Conservation (phyloP, 2,329 filamentous ascomycete species). For the Colletotrichum aenigma region DNA sequence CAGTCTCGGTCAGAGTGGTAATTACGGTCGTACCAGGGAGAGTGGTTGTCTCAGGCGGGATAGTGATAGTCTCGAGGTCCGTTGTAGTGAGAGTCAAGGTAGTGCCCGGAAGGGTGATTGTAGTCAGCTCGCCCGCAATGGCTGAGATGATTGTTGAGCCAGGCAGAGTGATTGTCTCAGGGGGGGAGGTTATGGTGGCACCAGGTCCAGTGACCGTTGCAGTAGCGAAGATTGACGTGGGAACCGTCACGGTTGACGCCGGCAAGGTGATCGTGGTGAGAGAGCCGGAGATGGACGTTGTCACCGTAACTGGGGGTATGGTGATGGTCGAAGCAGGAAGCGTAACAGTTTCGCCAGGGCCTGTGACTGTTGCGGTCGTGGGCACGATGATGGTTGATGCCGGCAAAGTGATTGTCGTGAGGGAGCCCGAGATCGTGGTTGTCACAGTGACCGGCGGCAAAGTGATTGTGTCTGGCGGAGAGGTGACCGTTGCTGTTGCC, state of each 20-base stretch:
- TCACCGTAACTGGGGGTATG: constrained; percentile 9
- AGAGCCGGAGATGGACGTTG: constrained; percentile 27
- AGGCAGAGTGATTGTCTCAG: neutral
- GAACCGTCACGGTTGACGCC: constrained; percentile 17
- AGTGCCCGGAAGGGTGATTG: constrained; percentile 5
- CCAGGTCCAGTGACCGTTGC: constrained; percentile 34
- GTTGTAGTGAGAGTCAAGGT: constrained; percentile 12
- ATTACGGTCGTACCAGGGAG: constrained; percentile 32
- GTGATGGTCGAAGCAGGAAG: neutral
- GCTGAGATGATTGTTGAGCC: constrained; percentile 31
- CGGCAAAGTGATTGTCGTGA: neutral
- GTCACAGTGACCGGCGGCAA: neutral
- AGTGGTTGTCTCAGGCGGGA: constrained; percentile 24
- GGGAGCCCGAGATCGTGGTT: neutral
- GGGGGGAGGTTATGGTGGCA: constrained; percentile 29
- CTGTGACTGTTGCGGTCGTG: neutral
- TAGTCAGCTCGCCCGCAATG: constrained; percentile 24
- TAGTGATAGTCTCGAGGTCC: constrained; percentile 11
- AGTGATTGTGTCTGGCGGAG: neutral
- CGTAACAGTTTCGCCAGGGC: neutral
- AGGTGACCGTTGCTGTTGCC: neutral
- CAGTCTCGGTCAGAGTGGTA: constrained; percentile 33
- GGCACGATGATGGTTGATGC: neutral
- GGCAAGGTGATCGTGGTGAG: neutral
- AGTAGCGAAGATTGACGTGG: constrained; percentile 24